A percentile compares a stretch with the other conserved stretches of the same genome.
Evolutionary conservation across 1,139 yeast species (phyloP).

Genomic region (Saccharomyces hybrid): DNA sequence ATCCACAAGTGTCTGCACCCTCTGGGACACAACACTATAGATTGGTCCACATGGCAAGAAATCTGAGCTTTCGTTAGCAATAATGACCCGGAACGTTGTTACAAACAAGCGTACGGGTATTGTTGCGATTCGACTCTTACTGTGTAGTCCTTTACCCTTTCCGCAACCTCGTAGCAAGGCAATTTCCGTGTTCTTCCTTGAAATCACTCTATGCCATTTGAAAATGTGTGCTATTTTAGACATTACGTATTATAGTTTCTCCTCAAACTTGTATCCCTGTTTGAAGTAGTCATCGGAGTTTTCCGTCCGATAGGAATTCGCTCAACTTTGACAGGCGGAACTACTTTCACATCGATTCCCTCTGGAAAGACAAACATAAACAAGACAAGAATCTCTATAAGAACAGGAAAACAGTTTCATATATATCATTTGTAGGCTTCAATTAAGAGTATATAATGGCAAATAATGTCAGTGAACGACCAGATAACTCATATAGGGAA

Average conservation of each 20-base stretch:
- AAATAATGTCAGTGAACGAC: conserved; percentile 10
- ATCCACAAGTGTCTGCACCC: no score
- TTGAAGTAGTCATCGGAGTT: not conserved
- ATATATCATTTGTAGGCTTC: not conserved
- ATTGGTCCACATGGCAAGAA: no score
- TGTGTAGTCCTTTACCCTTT: no score
- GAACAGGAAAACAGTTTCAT: not conserved
- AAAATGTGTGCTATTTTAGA: not conserved
- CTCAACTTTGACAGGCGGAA: conserved; percentile 1
- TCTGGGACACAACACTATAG: no score
- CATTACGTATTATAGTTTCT: not conserved
- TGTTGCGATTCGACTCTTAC: no score
- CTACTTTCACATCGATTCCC: not conserved
- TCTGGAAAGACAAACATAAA: not conserved
- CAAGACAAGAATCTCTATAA: not conserved
- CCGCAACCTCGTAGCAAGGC: no score
- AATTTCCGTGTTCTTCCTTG: no score
- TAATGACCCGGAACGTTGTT: no score
- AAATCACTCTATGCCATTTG: not conserved
- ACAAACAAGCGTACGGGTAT: no score
- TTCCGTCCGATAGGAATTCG: conserved; percentile 1
- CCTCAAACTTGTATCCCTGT: not conserved
- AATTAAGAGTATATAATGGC: not conserved
- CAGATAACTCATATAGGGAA: conserved; percentile 28
- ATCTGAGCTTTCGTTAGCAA: no score